Base-by-base conservation (phyloP, 1,139 yeast genomes). In the Yamadazyma aaseri region DNA sequence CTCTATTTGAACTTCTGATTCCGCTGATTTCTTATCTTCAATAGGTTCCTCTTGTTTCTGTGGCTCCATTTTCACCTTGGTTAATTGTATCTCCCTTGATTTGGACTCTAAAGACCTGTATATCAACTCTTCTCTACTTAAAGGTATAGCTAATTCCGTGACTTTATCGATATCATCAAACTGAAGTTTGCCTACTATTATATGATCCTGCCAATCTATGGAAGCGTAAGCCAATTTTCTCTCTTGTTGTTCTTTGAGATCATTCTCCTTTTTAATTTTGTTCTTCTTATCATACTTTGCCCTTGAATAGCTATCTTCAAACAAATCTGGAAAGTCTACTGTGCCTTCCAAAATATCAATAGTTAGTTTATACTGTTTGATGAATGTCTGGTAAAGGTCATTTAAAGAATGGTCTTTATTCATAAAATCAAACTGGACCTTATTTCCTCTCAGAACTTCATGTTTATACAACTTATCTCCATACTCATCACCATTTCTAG, bases 151-250 rank as follows among this genome's bases (percentile, higher is more conserved):
- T 36, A 84, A 60, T 34, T 77, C 83, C 6, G 74, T 71, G 11
- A 73, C 79, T 36, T 71, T 68, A 53, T 86, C 96, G 1, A 79
- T 65, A 2, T 78, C 80, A 24, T 77, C 79, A 48, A 89, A 83
- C 34, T 73, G 76, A 9, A 87, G 67, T 2, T 81, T 78, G 32
- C 81, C 89, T 3, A 85, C 84, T 12, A 87, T 65, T 2, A 71
- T 65, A 51, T 89, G 89, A 42, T 85, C 86, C 41, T 81, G 81
- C 98, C 98, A 92, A 56, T 90, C 90, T 17, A 87, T 81, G 20
- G 83, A 76, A 0, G 94, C 90, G 58, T 72, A 86, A 30, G 76
- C 79, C 17, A 77, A 39, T 44, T 61, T 62, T 28, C 65, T 58
- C 33, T 72, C 71, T 33, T 59, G 62, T 62, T 35, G 58, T 47